Conservation (phyloP, 2,329 filamentous ascomycete species). For the Talaromyces islandicus region DNA sequence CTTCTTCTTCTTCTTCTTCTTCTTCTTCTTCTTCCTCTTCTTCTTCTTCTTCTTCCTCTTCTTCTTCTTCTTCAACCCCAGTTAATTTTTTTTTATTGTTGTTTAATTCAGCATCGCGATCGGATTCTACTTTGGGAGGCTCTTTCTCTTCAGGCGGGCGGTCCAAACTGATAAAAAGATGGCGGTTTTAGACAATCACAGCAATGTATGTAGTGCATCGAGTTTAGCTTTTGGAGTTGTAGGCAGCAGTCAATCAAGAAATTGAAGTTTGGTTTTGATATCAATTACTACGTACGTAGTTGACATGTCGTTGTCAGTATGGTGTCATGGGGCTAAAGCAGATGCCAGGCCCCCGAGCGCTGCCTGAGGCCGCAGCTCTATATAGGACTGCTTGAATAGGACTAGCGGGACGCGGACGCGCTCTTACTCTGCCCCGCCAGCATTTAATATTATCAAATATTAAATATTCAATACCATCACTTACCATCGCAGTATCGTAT, state of each 20-base stretch:
- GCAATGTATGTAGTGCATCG: not conserved
- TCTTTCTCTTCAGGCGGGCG: not conserved
- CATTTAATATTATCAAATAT: not conserved
- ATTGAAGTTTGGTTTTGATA: not conserved
- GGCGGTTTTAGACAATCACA: not conserved
- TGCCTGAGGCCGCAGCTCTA: not conserved
- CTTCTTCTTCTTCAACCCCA: too few species aligned
- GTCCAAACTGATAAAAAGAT: not conserved
- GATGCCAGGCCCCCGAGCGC: not conserved
- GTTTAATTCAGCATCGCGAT: not conserved
- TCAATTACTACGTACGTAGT: not conserved
- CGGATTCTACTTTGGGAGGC: not conserved
- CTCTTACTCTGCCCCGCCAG: not conserved
- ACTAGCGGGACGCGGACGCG: not conserved
- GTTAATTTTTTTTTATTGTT: not conserved
- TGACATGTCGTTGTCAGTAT: not conserved
- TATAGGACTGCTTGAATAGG: not conserved
- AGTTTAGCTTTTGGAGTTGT: not conserved
- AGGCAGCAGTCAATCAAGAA: not conserved
- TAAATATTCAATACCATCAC: not conserved
- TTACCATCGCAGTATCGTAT: not conserved
- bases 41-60: not conserved
- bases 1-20: too few species aligned
- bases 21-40: not conserved
- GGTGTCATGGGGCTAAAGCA: too few species aligned